These are phyloP conservation scores for Raffaelea ambrosiae DNA, from an alignment of 2,329 filamentous ascomycete species.

Conservation along the genomic window DNA sequence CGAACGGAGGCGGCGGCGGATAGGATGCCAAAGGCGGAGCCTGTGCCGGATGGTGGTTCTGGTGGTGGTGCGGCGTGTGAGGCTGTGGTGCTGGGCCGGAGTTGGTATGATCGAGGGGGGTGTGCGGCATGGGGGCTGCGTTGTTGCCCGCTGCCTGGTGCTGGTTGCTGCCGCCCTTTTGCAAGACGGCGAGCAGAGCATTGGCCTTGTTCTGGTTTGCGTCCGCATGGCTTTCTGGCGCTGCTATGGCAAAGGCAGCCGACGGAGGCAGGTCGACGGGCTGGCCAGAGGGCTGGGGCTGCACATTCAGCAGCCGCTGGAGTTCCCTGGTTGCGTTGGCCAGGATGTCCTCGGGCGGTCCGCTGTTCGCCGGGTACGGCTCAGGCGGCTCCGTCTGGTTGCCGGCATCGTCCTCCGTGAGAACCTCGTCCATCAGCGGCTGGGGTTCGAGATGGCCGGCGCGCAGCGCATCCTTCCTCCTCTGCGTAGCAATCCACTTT, in stretches of 20 bases:
- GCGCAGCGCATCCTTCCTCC: conserved; percentile 56
- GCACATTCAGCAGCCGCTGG: conserved; percentile 46
- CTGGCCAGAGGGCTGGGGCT: conserved; percentile 25
- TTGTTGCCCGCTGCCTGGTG: neutral
- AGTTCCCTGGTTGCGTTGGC: conserved; percentile 44
- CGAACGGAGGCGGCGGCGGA: conserved; percentile 4
- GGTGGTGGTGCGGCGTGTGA: conserved; percentile 47
- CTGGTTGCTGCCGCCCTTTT: conserved; percentile 15
- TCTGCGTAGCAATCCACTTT: conserved; percentile 84
- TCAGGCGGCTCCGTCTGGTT: conserved; percentile 27
- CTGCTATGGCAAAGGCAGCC: conserved; percentile 13
- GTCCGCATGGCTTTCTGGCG: conserved; percentile 1
- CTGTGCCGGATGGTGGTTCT: conserved; percentile 40
- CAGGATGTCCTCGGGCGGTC: conserved; percentile 35
- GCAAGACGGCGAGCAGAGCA: conserved; percentile 45
- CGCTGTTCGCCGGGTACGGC: conserved; percentile 18
- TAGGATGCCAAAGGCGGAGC: conserved; percentile 28
- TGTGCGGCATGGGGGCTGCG: conserved; percentile 23
- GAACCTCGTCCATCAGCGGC: conserved; percentile 42
- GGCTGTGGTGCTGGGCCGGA: conserved; percentile 41
- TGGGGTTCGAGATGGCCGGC: conserved; percentile 30
- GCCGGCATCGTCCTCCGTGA: conserved; percentile 55
- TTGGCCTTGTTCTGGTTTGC: conserved; percentile 35
- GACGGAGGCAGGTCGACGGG: neutral
- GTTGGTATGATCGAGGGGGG: conserved; percentile 48